Conservation (phyloP, 179 eudicot species). For the Silene coronaria region DNA sequence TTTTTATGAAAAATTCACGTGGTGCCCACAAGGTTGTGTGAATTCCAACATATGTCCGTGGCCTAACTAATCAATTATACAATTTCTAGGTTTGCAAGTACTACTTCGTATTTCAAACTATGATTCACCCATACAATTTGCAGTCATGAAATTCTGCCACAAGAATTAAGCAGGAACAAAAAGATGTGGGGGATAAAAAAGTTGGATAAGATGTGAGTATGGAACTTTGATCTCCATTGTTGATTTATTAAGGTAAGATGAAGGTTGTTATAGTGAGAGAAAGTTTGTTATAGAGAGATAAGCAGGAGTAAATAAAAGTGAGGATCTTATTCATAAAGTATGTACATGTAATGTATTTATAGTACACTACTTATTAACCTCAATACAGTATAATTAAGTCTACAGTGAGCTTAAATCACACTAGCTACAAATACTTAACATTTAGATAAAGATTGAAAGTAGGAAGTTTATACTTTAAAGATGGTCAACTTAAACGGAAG, state of each 20-base stretch:
- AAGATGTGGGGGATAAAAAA: neutral
- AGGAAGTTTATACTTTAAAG: neutral
- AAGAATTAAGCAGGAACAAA: neutral
- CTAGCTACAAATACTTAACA: neutral
- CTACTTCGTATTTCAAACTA: too few species aligned
- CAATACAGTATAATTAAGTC: too few species aligned
- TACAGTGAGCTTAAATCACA: too few species aligned
- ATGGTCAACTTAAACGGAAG: neutral
- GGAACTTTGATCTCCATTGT: too few species aligned
- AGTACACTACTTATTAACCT: too few species aligned
- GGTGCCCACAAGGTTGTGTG: neutral
- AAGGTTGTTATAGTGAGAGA: too few species aligned
- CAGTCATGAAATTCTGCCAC: neutral
- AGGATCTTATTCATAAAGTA: too few species aligned
- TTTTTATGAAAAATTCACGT: neutral
- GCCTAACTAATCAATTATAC: neutral
- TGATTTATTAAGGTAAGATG: too few species aligned
- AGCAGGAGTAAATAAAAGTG: too few species aligned
- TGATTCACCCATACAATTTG: slow-evolving; percentile 1
- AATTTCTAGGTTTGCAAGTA: neutral
- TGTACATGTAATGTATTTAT: too few species aligned
- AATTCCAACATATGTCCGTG: neutral
- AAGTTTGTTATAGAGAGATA: too few species aligned
- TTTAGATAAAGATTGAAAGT: neutral
- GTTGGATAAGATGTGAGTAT: too few species aligned